Base-by-base conservation (phyloP, 2,329 filamentous ascomycete species). In the Fusarium beomiforme region DNA sequence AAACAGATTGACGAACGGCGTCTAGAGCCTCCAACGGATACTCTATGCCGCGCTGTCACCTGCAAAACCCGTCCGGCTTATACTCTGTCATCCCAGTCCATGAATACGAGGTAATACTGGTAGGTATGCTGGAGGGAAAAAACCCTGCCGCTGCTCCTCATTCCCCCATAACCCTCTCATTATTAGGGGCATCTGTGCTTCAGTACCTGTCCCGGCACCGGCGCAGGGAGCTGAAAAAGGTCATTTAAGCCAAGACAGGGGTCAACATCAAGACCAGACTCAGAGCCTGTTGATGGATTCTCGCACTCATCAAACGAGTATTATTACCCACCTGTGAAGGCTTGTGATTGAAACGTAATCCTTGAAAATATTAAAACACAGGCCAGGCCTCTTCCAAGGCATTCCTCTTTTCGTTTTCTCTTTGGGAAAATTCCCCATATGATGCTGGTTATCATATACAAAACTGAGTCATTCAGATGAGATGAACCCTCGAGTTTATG, bases 61-160 rank as follows among this genome's bases (percentile, higher is more conserved):
- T 76, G 70, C 60, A 76, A 75, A 69, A 59, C 61, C 70, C 50
- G 59, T 63, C 67, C 67, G 62, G 62, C 62, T 58, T 44, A 43
- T 59, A 41, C 47, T 66, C 54, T 64, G 64, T 59, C 65, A 59
- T 56, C 67, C 67, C 21, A 29, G 33, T 58, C 64, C 68, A 76
- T 76, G 74, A 76, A 76, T 76, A 76, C 74, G 74, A 76, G 74
- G 51, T n/a, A 29, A 8, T n/a, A n/a, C n/a, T n/a, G n/a, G n/a
- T n/a, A 8, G 29, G 29, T 8, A n/a, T 19, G 21, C 31, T 23
- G 24, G 47, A 37, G 21, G 9, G 26, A 51, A 51, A 37, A 37
- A 12, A 23, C 47, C 53, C 59, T 29, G 41, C 53, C 46, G 44
- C 47, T 46, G 43, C 31, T 29, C 44, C 59, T 59, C 47, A 33